These are phyloP conservation scores for Trypanosoma congolense DNA, from an alignment of 208 protist species.

Conservation along the genomic window DNA sequence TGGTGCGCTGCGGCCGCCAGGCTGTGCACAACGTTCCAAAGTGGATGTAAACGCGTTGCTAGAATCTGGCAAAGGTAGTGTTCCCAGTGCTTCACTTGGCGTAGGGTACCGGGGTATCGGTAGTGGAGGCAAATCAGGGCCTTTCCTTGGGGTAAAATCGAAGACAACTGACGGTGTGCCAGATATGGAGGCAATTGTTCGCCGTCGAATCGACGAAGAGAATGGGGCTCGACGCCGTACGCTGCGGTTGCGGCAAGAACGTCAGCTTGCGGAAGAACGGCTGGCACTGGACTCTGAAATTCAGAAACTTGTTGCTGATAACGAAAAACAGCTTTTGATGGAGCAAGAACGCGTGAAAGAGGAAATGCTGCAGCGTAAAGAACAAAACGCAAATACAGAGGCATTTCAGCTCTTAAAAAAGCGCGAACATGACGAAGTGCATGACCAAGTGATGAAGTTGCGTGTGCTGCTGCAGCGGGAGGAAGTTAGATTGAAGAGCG, in stretches of 20 bases:
- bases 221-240: slow-evolving; percentile 34
- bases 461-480: slow-evolving; percentile 14
- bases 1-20: slow-evolving; percentile 18
- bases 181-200: slow-evolving; percentile 50
- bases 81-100: background rate
- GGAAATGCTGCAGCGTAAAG: background rate
- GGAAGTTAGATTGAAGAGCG: slow-evolving; percentile 3
- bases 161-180: slow-evolving; percentile 26
- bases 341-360: slow-evolving; percentile 11
- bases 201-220: slow-evolving; percentile 50
- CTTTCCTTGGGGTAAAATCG: background rate
- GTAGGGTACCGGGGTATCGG: background rate
- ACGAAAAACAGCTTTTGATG: slow-evolving; percentile 23
- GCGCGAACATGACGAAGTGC: slow-evolving; percentile 16
- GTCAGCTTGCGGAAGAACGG: slow-evolving; percentile 21
- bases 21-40: slow-evolving; percentile 6
- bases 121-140: background rate
- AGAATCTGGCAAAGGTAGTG: background rate
- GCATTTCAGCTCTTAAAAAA: slow-evolving; percentile 1
- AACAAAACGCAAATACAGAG: slow-evolving; percentile 16
- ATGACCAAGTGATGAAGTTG: slow-evolving; percentile 7
- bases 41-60: slow-evolving; percentile 14
- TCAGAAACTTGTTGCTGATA: slow-evolving; percentile 15
- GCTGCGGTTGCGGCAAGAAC: slow-evolving; percentile 36
- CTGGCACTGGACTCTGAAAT: slow-evolving; percentile 15